Evolutionary conservation across 202 grass and related monocot genomes (phyloP).

Genomic region (Setaria italica): DNA sequence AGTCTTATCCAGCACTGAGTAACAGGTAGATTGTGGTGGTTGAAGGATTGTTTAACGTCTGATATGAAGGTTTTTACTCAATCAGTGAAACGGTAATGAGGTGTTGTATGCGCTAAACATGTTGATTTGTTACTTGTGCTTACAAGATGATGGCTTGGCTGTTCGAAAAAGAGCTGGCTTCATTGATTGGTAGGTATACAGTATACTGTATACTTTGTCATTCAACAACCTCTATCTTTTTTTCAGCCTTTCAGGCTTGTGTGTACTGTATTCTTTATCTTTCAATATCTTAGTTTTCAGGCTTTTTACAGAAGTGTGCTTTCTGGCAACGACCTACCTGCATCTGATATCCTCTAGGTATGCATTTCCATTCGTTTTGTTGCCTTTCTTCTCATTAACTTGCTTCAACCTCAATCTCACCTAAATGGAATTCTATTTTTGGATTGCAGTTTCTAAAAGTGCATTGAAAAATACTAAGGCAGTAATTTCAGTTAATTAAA

Average conservation of each 20-base stretch:
- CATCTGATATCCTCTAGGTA: conserved; percentile 5
- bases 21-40: not conserved
- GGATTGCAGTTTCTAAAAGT: too few species aligned
- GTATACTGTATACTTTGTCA: not conserved
- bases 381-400: not conserved
- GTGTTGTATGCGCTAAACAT: not conserved
- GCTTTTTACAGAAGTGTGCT: not conserved
- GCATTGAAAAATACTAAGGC: too few species aligned
- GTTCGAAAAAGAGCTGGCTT: not conserved
- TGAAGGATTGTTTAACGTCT: not conserved
- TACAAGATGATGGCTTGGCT: not conserved
- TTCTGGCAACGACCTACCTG: not conserved
- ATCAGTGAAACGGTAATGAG: not conserved
- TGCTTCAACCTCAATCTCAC: not conserved
- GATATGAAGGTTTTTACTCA: not conserved
- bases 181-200: not conserved
- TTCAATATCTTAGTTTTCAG: not conserved
- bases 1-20: not conserved
- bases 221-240: too few species aligned
- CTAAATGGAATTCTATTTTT: too few species aligned
- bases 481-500: too few species aligned
- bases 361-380: not conserved
- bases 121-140: not conserved
- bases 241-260: not conserved
- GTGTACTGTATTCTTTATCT: not conserved